Base-by-base conservation (phyloP, 2,329 filamentous ascomycete species). In the Didymella sp. region DNA sequence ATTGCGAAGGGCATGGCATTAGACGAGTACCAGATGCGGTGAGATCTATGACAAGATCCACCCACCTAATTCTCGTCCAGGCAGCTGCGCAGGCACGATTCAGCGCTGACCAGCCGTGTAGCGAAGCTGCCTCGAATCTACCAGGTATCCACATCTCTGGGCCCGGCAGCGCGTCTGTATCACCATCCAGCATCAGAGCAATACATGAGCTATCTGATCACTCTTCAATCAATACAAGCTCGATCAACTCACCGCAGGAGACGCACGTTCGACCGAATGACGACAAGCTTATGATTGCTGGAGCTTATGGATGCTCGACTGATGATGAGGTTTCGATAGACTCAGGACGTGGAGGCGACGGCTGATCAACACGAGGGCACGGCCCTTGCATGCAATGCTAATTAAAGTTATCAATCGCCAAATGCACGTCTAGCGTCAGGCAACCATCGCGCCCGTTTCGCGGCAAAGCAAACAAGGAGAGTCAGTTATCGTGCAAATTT, bases 1-100 rank as follows among this genome's bases (percentile, higher is more conserved):
- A 91, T 93, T 75, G 88, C 86, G 2, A 80, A 80, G 55, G 90
- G 91, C 0, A 90, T 95, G 87, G 90, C 89, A 2, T 78, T 95
- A 61, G 80, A 78, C 52, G 73, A 76, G 40, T 73, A 69, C 52
- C 61, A 64, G 51, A 67, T 73, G 63, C 68, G 65, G 51, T 74
- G 61, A 67, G 41, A 37, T 45, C 30, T 4, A 45, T 44, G 31
- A 44, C 31, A 31, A 43, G 45, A 55, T 22, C 49, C 38, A 28
- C 37, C 24, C 40, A 44, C 24, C 30, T 38, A 19, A 9, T 28
- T 15, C 24, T 44, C 19, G 5, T 43, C 38, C 37, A 48, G 17
- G 28, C 24, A 43, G 37, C 24, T 6, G 24, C 31, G n/a, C n/a
- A 19, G 24, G 19, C 11, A 35, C 19, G 30, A 43, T 31, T 24